Percentiles rank a stretch among this genome's conserved stretches.
Conservation (phyloP, 1,139 yeast genomes). For the Hansenula sp. region DNA sequence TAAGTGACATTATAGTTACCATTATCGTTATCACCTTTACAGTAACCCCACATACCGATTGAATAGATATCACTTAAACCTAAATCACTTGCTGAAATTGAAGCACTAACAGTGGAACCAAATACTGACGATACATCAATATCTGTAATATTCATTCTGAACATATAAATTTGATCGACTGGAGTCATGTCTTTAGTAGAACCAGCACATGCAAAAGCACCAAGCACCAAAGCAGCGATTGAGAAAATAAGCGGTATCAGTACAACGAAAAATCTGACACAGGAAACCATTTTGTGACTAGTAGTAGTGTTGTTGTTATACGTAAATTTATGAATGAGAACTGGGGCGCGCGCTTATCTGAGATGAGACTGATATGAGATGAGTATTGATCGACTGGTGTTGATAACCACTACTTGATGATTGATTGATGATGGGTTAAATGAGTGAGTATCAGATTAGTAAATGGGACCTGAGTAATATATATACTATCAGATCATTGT, state of each 20-base stretch:
- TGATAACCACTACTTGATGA: too few relatives aligned
- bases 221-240: conserved; percentile 33
- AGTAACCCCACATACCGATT: conserved; percentile 71
- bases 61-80: conserved; percentile 62
- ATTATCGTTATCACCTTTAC: conserved; percentile 44
- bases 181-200: conserved; percentile 29
- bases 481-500: too few relatives aligned
- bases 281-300: conserved; percentile 16
- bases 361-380: too few relatives aligned
- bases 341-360: too few relatives aligned
- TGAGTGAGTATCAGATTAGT: too few relatives aligned
- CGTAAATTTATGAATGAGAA: too few relatives aligned
- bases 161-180: conserved; percentile 34
- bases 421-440: too few relatives aligned
- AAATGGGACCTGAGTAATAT: too few relatives aligned
- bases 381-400: too few relatives aligned
- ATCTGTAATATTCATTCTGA: conserved; percentile 36
- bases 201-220: conserved; percentile 38
- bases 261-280: conserved; percentile 26
- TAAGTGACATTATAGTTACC: conserved; percentile 38
- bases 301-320: too few relatives aligned
- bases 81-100: conserved; percentile 21
- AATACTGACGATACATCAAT: conserved; percentile 15
- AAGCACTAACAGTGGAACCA: conserved; percentile 10
- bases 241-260: conserved; percentile 35